phyloP scores from a whole-genome alignment of 1,139 yeast species.

The Hyphopichia fennica region DNA sequence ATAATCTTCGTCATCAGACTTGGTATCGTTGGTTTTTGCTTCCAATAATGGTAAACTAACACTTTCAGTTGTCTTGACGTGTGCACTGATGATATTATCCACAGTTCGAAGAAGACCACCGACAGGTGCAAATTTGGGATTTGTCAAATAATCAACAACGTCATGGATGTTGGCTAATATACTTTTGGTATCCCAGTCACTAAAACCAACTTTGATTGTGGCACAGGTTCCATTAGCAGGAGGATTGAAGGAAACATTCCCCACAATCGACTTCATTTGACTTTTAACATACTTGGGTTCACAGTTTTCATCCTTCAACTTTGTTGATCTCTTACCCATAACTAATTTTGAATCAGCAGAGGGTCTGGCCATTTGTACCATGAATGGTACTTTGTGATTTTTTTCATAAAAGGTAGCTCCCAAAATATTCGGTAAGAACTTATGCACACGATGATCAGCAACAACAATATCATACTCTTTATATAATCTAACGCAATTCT shows the following conservation, averaged over 20 bases:
- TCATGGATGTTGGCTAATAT: constrained; percentile 56
- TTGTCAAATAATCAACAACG: constrained; percentile 51
- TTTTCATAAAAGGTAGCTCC: constrained; percentile 58
- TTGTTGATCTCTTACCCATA: constrained; percentile 33
- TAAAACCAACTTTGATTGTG: constrained; percentile 53
- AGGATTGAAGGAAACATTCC: constrained; percentile 60
- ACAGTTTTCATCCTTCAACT: constrained; percentile 52
- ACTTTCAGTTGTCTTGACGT: constrained; percentile 65
- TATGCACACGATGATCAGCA: constrained; percentile 65
- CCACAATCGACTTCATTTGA: constrained; percentile 61
- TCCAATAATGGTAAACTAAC: constrained; percentile 49
- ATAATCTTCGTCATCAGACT: constrained; percentile 19
- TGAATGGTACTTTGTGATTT: constrained; percentile 62
- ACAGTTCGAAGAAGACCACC: constrained; percentile 55
- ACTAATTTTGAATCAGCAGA: constrained; percentile 33
- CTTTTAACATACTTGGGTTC: constrained; percentile 61
- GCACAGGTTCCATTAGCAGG: constrained; percentile 56
- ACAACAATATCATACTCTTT: constrained; percentile 66
- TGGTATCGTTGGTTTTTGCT: constrained; percentile 13
- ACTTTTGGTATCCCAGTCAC: constrained; percentile 43
- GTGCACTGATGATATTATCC: constrained; percentile 47
- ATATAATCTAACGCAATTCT: constrained; percentile 45
- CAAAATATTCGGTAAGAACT: constrained; percentile 53
- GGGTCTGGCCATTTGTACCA: constrained; percentile 64
- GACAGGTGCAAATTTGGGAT: constrained; percentile 49